Base-by-base conservation (phyloP, 768 basidiomycete species). In the Chlorophyllum brunneum region DNA sequence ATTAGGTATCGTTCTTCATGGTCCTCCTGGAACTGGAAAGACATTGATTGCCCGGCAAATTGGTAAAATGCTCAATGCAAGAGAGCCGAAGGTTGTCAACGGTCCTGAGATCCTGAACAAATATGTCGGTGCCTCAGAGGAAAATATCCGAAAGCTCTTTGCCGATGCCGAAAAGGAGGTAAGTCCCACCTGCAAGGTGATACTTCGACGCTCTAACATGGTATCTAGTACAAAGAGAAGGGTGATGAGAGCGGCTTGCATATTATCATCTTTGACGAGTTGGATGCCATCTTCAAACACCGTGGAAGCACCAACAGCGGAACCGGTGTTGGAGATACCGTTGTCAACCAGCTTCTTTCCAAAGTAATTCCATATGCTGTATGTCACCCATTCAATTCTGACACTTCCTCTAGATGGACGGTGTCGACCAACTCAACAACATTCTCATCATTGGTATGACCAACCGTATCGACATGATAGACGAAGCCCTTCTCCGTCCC, bases 371-470 rank as follows among this genome's bases (percentile, higher is more conserved):
- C 22, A 33, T 13, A 5, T n/a, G 20, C 16, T 20, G 8, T 33
- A 20, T 6, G 9, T 10, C 7, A 34, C 30, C n/a, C 40, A n/a
- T 11, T 11, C 18, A 29, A 20, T 9, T 13, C 36, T 39, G n/a
- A 51, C 7, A 7, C n/a, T 45, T 26, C 20, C 37, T 38, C 7
- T 59, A 97, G 93, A 95, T 99, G 94, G 97, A 99, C 59, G 97
- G 97, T 74, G 95, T 99, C 9, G 97, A 99, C 65, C 89, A 92
- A 71, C 75, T 99, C 27, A 98, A 99, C 75, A 99, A 99, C 70
- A 95, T 99, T 56, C 87, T 99, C 61, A 88, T 99, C 60, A 99
- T 99, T 59, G 97, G 97, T 61, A 99, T 99, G 97, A 99, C 95
- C 40, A 98, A 99, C 68, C 86, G 97, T 55, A 71, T 83, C 37